Evolutionary conservation across 768 basidiomycete genomes (phyloP).

Genomic region (Rhizopogon rudus): DNA sequence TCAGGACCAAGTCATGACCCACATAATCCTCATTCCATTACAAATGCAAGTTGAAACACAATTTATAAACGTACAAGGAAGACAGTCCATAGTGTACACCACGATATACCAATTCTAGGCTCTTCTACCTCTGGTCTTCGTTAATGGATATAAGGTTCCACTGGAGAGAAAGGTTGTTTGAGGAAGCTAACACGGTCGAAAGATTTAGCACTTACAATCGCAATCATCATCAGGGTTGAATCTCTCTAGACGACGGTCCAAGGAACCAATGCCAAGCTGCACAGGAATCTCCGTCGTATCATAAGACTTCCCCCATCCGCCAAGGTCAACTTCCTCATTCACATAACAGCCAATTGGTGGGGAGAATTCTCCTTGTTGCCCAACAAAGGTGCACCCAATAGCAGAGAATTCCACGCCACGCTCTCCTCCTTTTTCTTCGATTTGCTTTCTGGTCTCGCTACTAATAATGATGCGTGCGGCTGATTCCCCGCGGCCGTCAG

Average conservation of each 20-base stretch:
- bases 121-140: too few species aligned
- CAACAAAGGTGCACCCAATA: background rate
- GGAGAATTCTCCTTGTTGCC: background rate
- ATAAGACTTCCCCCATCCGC: slow-evolving; percentile 16
- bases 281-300: slow-evolving; percentile 7
- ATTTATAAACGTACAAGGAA: too few species aligned
- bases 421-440: background rate
- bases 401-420: background rate
- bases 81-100: too few species aligned
- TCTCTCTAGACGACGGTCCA: slow-evolving; percentile 19
- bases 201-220: background rate
- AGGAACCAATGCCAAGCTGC: slow-evolving; percentile 16
- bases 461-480: background rate
- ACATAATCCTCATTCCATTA: too few species aligned
- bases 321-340: slow-evolving; percentile 13
- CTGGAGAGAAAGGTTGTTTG: background rate
- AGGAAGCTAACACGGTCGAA: background rate
- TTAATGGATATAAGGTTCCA: background rate
- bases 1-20: too few species aligned
- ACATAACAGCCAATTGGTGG: slow-evolving; percentile 14
- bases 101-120: too few species aligned
- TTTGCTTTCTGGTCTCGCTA: background rate
- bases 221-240: slow-evolving; percentile 16
- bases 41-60: too few species aligned
- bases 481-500: background rate